phyloP scores from a whole-genome alignment of 2,329 filamentous ascomycete genomes.

The Penicillium occitanis region DNA sequence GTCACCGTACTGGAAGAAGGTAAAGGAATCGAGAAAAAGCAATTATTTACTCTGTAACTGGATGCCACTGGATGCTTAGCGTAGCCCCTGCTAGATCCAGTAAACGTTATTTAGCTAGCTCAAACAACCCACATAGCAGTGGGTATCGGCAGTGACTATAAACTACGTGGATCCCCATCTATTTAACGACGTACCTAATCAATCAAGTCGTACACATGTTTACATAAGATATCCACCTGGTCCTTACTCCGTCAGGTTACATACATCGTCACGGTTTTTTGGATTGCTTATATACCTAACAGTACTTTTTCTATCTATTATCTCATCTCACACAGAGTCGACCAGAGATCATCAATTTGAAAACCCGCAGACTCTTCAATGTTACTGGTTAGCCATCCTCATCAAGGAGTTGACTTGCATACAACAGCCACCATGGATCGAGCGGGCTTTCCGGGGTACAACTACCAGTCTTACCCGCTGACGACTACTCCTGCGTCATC shows the following conservation, averaged over 20 bases:
- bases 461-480: slow-evolving; percentile 11
- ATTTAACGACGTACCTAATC: neutral
- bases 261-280: neutral
- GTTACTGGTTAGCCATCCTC: neutral
- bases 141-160: neutral
- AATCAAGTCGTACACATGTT: neutral
- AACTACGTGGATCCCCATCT: neutral
- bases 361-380: neutral
- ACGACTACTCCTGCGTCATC: slow-evolving; percentile 21
- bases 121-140: neutral
- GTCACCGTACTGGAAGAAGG: neutral
- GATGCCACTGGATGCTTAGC: neutral
- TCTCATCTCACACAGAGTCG: neutral
- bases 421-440: slow-evolving; percentile 14
- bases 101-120: neutral
- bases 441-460: neutral
- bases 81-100: neutral
- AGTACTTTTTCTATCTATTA: neutral
- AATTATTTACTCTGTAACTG: neutral
- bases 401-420: neutral
- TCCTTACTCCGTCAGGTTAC: neutral
- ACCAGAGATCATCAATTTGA: neutral
- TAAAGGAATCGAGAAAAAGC: neutral
- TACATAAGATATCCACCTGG: neutral
- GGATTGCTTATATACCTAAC: neutral